Evolutionary conservation across 1,284 basidiomycete species (phyloP).

Genomic region (Pholiota adiposa): DNA sequence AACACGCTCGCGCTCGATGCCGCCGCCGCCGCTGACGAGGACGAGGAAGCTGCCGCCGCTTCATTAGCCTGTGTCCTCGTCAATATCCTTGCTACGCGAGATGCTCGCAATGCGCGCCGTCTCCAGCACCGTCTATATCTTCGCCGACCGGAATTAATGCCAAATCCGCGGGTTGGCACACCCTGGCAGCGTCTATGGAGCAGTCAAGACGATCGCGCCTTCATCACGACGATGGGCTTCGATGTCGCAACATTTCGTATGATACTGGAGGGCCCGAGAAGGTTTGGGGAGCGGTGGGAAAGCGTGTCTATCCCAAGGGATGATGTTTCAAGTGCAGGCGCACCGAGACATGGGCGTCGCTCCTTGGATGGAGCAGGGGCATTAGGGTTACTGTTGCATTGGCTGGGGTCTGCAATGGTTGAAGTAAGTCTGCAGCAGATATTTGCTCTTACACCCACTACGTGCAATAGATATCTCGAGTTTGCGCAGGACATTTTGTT

Average conservation of each 20-base stretch:
- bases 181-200: constrained; percentile 32
- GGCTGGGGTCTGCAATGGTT: constrained; percentile 37
- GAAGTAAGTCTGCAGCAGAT: constrained; percentile 43
- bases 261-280: constrained; percentile 36
- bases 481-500: constrained; percentile 39
- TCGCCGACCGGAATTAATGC: constrained; percentile 25
- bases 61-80: too few relatives aligned
- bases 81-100: not conserved
- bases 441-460: constrained; percentile 37
- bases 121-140: constrained; percentile 26
- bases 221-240: constrained; percentile 50
- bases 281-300: constrained; percentile 40
- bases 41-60: too few relatives aligned
- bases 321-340: constrained; percentile 36
- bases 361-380: constrained; percentile 51
- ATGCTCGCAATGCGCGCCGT: constrained; percentile 6
- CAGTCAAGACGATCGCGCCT: constrained; percentile 33
- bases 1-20: too few relatives aligned
- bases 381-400: constrained; percentile 50
- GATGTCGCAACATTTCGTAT: constrained; percentile 42
- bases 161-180: constrained; percentile 24
- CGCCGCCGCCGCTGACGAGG: too few relatives aligned
- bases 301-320: constrained; percentile 35
- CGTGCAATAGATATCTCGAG: constrained; percentile 33
- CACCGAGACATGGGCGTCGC: constrained; percentile 31